phyloP scores from a whole-genome alignment of 257 asterid species.

The Fraxinus pennsylvanica region DNA sequence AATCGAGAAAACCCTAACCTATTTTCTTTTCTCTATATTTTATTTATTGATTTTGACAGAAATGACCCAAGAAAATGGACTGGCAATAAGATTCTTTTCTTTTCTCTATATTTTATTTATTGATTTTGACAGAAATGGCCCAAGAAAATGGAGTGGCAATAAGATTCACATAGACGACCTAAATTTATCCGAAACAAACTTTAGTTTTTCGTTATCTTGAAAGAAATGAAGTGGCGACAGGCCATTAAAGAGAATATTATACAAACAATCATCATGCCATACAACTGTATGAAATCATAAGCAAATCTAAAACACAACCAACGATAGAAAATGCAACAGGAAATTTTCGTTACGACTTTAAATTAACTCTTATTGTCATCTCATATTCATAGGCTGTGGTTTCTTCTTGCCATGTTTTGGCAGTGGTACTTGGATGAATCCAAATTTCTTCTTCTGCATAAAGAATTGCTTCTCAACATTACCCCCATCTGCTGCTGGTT shows the following conservation, averaged over 20 bases:
- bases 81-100: too few relatives aligned
- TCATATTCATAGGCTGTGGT: conserved; percentile 37
- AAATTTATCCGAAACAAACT: too few relatives aligned
- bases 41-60: too few relatives aligned
- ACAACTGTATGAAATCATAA: not conserved
- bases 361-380: conserved; percentile 21
- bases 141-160: too few relatives aligned
- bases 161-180: too few relatives aligned
- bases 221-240: not conserved
- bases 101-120: too few relatives aligned
- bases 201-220: not conserved
- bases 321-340: not conserved
- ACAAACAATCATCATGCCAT: conserved; percentile 6
- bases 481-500: conserved; percentile 34
- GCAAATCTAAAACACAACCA: conserved; percentile 28
- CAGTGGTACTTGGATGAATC: conserved; percentile 48
- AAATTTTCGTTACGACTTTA: conserved; percentile 17
- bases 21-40: too few relatives aligned
- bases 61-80: too few relatives aligned
- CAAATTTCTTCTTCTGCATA: conserved; percentile 81
- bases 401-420: conserved; percentile 64
- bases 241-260: not conserved
- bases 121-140: too few relatives aligned
- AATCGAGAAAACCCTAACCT: too few relatives aligned
- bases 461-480: conserved; percentile 52